phyloP scores from a whole-genome alignment of 306 rosid species.

The Corylus americana region DNA sequence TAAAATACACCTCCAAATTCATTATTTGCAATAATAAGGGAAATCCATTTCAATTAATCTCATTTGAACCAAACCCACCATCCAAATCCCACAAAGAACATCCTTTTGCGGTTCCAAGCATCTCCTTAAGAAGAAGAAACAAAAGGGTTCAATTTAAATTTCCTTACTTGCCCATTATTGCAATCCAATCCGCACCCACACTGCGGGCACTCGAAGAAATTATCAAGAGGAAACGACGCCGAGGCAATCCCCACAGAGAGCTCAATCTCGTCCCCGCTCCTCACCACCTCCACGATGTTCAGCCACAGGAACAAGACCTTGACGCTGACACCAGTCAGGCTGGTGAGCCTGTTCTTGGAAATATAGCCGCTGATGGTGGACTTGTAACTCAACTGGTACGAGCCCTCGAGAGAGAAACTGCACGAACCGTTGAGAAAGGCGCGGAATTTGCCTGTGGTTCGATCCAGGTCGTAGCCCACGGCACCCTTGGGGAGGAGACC shows the following conservation, averaged over 20 bases:
- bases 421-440: conserved; percentile 63
- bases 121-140: conserved; percentile 45
- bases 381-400: conserved; percentile 62
- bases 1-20: background rate
- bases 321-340: conserved; percentile 67
- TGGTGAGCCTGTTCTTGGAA: conserved; percentile 47
- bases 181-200: conserved; percentile 83
- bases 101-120: background rate
- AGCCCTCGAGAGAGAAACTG: conserved; percentile 70
- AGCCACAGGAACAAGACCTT: conserved; percentile 79
- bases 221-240: conserved; percentile 68
- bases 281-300: conserved; percentile 67
- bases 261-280: conserved; percentile 51
- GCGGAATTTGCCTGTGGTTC: conserved; percentile 46
- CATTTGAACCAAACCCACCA: background rate
- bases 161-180: conserved; percentile 39
- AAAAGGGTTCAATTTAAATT: conserved; percentile 48
- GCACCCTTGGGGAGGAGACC: conserved; percentile 79
- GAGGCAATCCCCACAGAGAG: conserved; percentile 80
- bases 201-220: conserved; percentile 68
- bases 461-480: conserved; percentile 48
- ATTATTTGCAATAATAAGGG: background rate
- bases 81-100: background rate
- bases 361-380: conserved; percentile 64
- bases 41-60: background rate